A percentile compares a stretch with the other conserved stretches of the same genome.
These are phyloP conservation scores for Coemansia sp. DNA, from an alignment of 192 early-diverging fungal species.

Conservation along the genomic window DNA sequence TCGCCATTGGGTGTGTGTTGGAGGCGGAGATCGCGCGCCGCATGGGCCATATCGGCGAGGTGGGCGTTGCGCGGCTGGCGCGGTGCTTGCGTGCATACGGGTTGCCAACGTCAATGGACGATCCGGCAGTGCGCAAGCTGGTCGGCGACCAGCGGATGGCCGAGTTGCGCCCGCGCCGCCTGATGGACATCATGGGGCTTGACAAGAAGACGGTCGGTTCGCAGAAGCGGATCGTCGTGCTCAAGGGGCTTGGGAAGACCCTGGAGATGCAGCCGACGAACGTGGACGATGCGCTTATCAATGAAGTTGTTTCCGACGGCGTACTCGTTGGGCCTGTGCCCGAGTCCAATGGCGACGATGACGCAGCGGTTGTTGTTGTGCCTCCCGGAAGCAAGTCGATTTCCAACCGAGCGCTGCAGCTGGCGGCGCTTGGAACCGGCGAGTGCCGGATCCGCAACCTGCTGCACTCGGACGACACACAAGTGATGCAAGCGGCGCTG, in stretches of 20 bases:
- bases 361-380: constrained; percentile 46
- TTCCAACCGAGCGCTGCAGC: constrained; percentile 90
- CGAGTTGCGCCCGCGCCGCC: constrained; percentile 66
- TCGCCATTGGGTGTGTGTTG: constrained; percentile 91
- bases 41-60: constrained; percentile 82
- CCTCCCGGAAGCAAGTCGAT: constrained; percentile 96
- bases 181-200: constrained; percentile 89
- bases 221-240: constrained; percentile 87
- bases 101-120: constrained; percentile 81
- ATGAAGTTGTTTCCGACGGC: constrained; percentile 76
- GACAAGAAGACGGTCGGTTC: constrained; percentile 97
- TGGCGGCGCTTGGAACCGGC: constrained; percentile 86
- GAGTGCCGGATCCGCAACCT: constrained; percentile 79
- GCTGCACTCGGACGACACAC: constrained; percentile 96
- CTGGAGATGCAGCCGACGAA: constrained; percentile 78
- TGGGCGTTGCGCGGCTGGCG: constrained; percentile 79
- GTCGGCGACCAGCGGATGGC: constrained; percentile 64
- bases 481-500: constrained; percentile 92
- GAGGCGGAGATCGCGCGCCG: constrained; percentile 92
- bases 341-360: constrained; percentile 12
- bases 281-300: constrained; percentile 82
- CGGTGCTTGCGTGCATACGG: constrained; percentile 85
- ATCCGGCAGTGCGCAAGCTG: constrained; percentile 66
- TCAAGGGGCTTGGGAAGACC: constrained; percentile 81
- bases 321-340: constrained; percentile 65